Base-by-base conservation (phyloP, 2,329 filamentous ascomycete genomes). In the Ceratocystis huliohia region DNA sequence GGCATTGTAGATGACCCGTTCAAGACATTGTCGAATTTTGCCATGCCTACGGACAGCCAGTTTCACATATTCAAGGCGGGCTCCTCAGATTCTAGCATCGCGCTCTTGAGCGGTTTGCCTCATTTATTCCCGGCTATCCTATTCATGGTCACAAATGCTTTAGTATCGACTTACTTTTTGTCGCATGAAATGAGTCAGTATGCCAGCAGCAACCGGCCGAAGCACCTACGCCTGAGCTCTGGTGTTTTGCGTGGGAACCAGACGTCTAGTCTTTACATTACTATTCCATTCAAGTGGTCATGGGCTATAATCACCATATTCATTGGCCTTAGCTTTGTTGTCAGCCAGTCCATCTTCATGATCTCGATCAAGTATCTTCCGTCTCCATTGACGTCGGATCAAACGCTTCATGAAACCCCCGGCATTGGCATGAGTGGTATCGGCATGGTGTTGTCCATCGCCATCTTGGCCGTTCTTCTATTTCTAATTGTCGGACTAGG, bases 131-230 rank as follows among this genome's bases (percentile, higher is more conserved):
- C 82, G 15, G 78, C 75, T 5, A 66, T 74, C 13, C 74, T 83
- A 7, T 83, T 82, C 72, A 72, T 83, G 41, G 71, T 76, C 10
- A 74, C 74, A 61, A 81, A 83, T 73, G 72, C 76, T 3, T 75
- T 81, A 25, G 71, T 83, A 15, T 79, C 78, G 1, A 73, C 76
- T 2, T 81, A 78, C 72, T 81, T 75, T 70, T 73, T 82, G 48
- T 80, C 79, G 1, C 77, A 81, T 72, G 81, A 83, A 71, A 74
- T 80, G 59, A 75, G 78, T 2, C 76, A 76, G 64, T 81, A 78
- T 70, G 76, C 77, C 2, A 66, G 74, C 0, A 63, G 73, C 17
- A 68, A 72, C 70, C 53, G 41, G 15, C 67, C 67, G 10, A 53
- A 50, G n/a, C 41, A 64, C n/a, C 74, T 83, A 30, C 78, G 81